Conservation (phyloP, 805 yeast genomes). For the Metschnikowia picachoensis region DNA sequence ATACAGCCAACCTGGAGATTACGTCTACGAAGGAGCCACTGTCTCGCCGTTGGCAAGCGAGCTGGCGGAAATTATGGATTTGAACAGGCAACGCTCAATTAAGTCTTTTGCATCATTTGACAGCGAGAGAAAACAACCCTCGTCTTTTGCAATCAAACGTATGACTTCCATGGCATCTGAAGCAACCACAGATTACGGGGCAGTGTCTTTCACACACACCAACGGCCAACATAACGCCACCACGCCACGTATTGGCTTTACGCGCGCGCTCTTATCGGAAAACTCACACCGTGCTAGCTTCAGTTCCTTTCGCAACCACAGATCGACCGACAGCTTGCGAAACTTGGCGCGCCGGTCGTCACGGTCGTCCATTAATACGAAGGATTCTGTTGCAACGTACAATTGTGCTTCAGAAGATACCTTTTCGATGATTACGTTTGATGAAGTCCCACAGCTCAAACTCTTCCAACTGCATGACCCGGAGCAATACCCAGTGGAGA, state of each 20-base stretch:
- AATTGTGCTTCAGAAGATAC: slow-evolving; percentile 25
- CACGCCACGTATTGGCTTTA: slow-evolving; percentile 33
- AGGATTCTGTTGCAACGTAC: slow-evolving; percentile 24
- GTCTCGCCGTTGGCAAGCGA: slow-evolving; percentile 6
- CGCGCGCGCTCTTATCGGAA: slow-evolving; percentile 37
- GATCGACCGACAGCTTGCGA: slow-evolving; percentile 28
- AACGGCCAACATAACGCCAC: slow-evolving; percentile 16
- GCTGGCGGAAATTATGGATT: slow-evolving; percentile 5
- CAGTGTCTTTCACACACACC: slow-evolving; percentile 3
- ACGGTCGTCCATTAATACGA: slow-evolving; percentile 31
- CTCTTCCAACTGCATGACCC: slow-evolving; percentile 12
- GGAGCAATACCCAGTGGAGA: slow-evolving; percentile 27
- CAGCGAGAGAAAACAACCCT: slow-evolving; percentile 19
- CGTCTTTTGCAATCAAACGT: slow-evolving; percentile 30
- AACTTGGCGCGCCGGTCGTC: slow-evolving; percentile 31
- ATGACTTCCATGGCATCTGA: slow-evolving; percentile 28
- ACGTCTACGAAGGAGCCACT: not conserved
- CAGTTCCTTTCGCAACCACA: slow-evolving; percentile 20
- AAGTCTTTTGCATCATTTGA: slow-evolving; percentile 39
- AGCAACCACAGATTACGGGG: slow-evolving; percentile 14
- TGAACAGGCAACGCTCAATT: slow-evolving; percentile 27
- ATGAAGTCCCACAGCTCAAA: slow-evolving; percentile 23
- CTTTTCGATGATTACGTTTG: slow-evolving; percentile 34
- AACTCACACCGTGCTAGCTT: slow-evolving; percentile 19
- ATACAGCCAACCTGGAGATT: slow-evolving; percentile 4